These are phyloP conservation scores for Sporisorium sorghi DNA, from an alignment of 1,284 basidiomycete genomes.

Conservation along the genomic window DNA sequence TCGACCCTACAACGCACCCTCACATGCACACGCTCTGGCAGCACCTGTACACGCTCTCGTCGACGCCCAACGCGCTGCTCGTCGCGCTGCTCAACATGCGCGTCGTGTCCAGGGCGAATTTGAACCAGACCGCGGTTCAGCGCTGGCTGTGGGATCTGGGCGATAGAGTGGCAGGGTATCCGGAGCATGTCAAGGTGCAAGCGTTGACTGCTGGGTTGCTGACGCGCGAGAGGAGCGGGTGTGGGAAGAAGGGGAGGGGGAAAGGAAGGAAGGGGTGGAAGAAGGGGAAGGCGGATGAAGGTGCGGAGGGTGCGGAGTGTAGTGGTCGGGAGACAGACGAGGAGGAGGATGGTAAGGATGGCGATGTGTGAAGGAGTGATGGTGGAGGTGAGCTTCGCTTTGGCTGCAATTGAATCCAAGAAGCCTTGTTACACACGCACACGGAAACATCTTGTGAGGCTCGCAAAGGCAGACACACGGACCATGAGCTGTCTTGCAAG, in stretches of 20 bases:
- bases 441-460: too few species aligned
- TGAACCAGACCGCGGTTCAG: conserved; percentile 29
- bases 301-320: too few species aligned
- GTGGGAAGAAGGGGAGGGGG: too few species aligned
- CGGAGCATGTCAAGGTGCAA: conserved; percentile 22
- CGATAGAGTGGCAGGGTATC: conserved; percentile 25
- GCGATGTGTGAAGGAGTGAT: too few species aligned
- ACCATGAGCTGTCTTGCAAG: too few species aligned
- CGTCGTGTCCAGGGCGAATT: conserved; percentile 9
- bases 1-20: conserved; percentile 25
- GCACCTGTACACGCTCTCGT: conserved; percentile 6
- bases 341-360: too few species aligned
- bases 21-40: conserved; percentile 22
- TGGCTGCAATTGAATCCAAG: too few species aligned
- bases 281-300: neutral
- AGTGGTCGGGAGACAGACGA: too few species aligned
- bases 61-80: conserved; percentile 15
- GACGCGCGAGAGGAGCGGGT: neutral
- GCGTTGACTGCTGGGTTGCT: conserved; percentile 19
- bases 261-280: neutral
- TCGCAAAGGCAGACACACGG: too few species aligned
- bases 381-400: too few species aligned
- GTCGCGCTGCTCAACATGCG: conserved; percentile 22
- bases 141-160: conserved; percentile 26
- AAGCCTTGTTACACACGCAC: too few species aligned